phyloP scores from a whole-genome alignment of 345 rosid genomes.

The Salix brachista region DNA sequence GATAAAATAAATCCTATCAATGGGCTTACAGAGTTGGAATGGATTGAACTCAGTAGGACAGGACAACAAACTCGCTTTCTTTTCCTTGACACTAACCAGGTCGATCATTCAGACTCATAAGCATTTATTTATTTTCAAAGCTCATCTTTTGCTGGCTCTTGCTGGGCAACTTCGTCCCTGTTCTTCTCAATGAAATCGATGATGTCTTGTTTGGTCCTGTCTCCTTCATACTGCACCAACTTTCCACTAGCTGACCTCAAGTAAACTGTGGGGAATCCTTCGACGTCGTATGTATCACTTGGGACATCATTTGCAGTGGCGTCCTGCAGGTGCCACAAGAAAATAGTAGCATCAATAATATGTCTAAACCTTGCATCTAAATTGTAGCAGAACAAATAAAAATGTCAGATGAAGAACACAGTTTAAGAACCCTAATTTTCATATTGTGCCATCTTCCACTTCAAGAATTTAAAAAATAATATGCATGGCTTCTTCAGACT shows the following conservation, averaged over 20 bases:
- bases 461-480: background rate
- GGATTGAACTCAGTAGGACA: too few species aligned
- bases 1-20: too few species aligned
- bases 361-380: background rate
- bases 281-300: constrained; percentile 58
- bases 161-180: constrained; percentile 40
- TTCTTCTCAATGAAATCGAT: constrained; percentile 79
- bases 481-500: background rate
- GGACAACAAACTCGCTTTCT: too few species aligned
- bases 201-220: constrained; percentile 76
- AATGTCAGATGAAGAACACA: background rate
- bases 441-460: background rate
- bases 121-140: constrained; percentile 31
- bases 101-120: too few species aligned
- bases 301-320: constrained; percentile 82
- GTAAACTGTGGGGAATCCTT: constrained; percentile 82
- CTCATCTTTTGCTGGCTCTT: constrained; percentile 52
- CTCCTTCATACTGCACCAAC: constrained; percentile 56
- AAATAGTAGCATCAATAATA: background rate
- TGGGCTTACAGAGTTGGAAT: too few species aligned
- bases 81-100: too few species aligned
- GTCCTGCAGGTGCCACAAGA: constrained; percentile 40
- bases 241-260: constrained; percentile 72
- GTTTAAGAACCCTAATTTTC: background rate
- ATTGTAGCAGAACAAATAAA: background rate